Conservation (phyloP, 208 protist species). For the Tritrichomonas foetus region DNA sequence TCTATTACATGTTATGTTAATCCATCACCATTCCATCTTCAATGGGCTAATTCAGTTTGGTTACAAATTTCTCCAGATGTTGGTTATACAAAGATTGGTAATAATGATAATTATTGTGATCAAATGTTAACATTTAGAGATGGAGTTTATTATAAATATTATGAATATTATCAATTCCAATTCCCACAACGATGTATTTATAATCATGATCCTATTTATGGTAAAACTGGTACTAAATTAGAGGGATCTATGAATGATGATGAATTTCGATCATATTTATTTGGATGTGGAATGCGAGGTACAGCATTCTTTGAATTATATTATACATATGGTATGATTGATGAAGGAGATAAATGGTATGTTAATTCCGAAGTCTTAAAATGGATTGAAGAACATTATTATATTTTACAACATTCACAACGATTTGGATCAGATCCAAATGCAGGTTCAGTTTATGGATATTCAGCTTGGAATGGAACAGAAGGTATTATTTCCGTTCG, state of each 20-base stretch:
- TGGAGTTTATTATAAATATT: not conserved
- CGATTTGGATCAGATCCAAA: not conserved
- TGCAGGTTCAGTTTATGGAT: not conserved
- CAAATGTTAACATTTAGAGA: slow-evolving; percentile 28
- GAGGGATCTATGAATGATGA: not conserved
- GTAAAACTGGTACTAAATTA: not conserved
- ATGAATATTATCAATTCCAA: not conserved
- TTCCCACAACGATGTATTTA: not conserved
- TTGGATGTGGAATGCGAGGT: not conserved
- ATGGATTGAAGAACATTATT: not conserved
- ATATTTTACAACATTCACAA: not conserved
- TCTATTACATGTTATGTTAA: slow-evolving; percentile 22
- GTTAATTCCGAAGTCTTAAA: not conserved
- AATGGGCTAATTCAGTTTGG: not conserved
- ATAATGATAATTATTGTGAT: not conserved
- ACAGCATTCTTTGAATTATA: slow-evolving; percentile 21
- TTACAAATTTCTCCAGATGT: not conserved
- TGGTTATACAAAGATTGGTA: not conserved
- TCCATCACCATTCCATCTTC: slow-evolving; percentile 17
- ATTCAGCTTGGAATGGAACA: not conserved
- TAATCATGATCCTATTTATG: slow-evolving; percentile 28
- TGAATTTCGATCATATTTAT: not conserved
- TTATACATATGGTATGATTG: not conserved
- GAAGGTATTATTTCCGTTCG: not conserved
- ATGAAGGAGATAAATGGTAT: not conserved